Conservation (phyloP, 768 basidiomycete species). For the Hortiboletus flavorubellus region DNA sequence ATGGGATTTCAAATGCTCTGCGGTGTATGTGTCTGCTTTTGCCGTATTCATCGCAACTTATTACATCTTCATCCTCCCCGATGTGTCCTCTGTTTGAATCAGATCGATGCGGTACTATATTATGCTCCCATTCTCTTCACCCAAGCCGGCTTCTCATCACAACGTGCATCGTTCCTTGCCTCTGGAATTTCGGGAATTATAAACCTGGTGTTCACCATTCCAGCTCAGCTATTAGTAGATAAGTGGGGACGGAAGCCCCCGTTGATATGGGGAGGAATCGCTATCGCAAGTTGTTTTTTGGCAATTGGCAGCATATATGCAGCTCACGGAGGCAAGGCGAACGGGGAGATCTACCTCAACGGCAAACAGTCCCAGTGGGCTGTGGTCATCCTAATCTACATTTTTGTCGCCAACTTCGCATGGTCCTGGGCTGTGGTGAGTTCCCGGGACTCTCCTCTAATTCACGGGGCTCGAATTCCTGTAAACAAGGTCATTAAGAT, state of each 20-base stretch:
- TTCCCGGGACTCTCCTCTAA: background rate
- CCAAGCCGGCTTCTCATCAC: conserved; percentile 47
- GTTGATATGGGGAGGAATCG: conserved; percentile 41
- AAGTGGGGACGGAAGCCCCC: conserved; percentile 36
- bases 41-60: background rate
- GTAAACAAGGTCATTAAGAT: conserved; percentile 33
- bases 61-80: background rate
- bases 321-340: conserved; percentile 31
- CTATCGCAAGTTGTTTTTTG: conserved; percentile 38
- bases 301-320: conserved; percentile 46
- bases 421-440: conserved; percentile 43
- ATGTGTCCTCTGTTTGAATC: background rate
- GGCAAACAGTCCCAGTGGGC: conserved; percentile 32
- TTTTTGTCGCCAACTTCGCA: conserved; percentile 42
- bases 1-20: conserved; percentile 43
- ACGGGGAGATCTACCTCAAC: conserved; percentile 22
- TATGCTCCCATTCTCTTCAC: conserved; percentile 48
- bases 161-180: conserved; percentile 47
- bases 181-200: conserved; percentile 49
- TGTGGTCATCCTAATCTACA: conserved; percentile 45
- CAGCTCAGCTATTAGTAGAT: conserved; percentile 38
- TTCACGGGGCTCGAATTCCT: background rate
- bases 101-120: conserved; percentile 32
- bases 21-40: conserved; percentile 17
- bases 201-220: conserved; percentile 38